Evolutionary conservation across 176 grass and related monocot species (phyloP), one percentile per base, ranked within the genome.

Genomic region (Aegilops longissima): DNA sequence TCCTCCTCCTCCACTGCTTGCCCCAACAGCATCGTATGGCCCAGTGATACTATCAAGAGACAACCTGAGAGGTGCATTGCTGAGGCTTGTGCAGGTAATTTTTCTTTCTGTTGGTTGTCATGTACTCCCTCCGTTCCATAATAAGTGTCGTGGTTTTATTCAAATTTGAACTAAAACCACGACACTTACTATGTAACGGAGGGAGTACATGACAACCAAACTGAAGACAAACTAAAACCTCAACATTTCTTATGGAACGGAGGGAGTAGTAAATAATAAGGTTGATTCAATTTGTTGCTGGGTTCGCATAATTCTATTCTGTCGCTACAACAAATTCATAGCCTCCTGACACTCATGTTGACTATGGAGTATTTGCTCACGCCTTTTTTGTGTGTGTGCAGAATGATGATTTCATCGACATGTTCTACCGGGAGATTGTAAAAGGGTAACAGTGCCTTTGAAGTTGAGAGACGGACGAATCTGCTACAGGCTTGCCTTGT

Each of bases 81-180:
- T 82, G 82, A 95, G 59, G 70, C 90, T 92, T 92, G 88, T 30
- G 5, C 86, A 90, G 90, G 93, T 95, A 95, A 62, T 82, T 56
- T 58, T 56, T 59, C 56, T 59, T 59, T 21, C 56, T 38, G 24
- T 24, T 61, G 47, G 35, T 52, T 71, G 34, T 40, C 40, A 5
- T 66, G 27, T 54, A 1, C 16, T 17, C 13, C 47, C 47, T 51
- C 47, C 4, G 47, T 49, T 44, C 10, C 42, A 44, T 44, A 44
- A 3, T 44, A 44, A 44, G 42, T 44, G 42, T 44, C 42, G 42
- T 44, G 10, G 42, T 44, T 44, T 11, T 44, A 44, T 44, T 44
- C 40, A 44, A 11, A 11, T 44, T 44, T 44, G 40, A 44, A 44
- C 40, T 44, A 44, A 44, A 44, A 44, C 42, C 40, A 44, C 42